Evolutionary conservation across 768 basidiomycete species (phyloP).

Genomic region (Boletus vermiculosoides): DNA sequence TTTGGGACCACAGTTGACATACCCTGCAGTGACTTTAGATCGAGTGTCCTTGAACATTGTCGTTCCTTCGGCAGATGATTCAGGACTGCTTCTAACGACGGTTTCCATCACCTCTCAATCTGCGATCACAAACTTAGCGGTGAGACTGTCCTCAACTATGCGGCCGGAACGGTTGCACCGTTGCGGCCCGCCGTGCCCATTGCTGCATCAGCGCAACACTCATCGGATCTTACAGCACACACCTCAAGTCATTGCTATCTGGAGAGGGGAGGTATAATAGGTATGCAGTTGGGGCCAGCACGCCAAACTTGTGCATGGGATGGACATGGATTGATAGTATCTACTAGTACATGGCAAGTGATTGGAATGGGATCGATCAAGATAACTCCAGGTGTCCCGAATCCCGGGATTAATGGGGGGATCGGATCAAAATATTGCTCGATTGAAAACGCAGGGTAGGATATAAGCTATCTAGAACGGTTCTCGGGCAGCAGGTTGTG

Average conservation of each 20-base stretch:
- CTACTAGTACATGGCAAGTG: background rate
- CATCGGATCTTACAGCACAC: too few relatives aligned
- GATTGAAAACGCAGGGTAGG: background rate
- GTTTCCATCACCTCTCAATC: slow-evolving; percentile 15
- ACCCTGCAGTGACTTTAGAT: background rate
- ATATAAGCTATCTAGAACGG: background rate
- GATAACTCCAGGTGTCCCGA: background rate
- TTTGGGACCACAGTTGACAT: background rate
- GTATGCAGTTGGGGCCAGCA: background rate
- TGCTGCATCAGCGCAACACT: background rate
- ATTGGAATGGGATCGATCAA: background rate
- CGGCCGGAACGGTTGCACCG: background rate
- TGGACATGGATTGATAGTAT: background rate
- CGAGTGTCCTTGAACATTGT: background rate
- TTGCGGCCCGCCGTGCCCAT: too few relatives aligned
- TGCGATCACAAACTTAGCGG: slow-evolving; percentile 7
- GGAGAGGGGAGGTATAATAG: background rate
- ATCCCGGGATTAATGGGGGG: background rate
- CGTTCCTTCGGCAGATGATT: background rate
- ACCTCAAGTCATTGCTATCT: background rate
- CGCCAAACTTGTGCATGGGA: background rate
- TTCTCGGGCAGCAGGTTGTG: too few relatives aligned
- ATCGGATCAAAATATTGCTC: background rate
- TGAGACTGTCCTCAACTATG: background rate
- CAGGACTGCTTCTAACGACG: background rate